Base-by-base conservation (phyloP, 805 yeast genomes). In the Yarrowia osloensis region DNA sequence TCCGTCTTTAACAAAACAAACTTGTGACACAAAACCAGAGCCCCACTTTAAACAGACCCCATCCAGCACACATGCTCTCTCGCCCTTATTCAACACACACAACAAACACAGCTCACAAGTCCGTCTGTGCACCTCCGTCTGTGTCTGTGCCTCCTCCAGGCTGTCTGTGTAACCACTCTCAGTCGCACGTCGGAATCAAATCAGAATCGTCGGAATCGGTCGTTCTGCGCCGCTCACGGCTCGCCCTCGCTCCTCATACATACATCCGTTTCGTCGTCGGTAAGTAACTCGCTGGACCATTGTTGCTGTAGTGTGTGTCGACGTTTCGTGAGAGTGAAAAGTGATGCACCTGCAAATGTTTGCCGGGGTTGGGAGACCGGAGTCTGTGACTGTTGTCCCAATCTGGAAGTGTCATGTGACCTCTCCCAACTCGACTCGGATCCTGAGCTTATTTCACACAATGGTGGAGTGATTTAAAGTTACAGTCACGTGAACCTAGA, bases 261-360 rank as follows among this genome's bases (percentile, higher is more conserved):
- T 90, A 92, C 95, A 93, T 85, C 98, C 97, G 84, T 92, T 93
- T 88, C 97, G 91, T 88, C 96, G 91, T 89, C 98, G 91, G 90
- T 87, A 93, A 77, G 98, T 92, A 84, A 93, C 96, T 89, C 99
- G 94, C 86, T 92, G 97, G 83, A 97, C 99, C 99, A 95, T 95
- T 85, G 79, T 85, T 80, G 70, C 37, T 67, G 69, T 35, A 67
- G 68, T 65, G 59, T 65, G 59, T 46, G 67, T 69, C 71, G 21
- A 55, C 46, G 57, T 42, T 35, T 46, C 39, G 42, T 44, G 66
- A 50, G 35, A 46, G 54, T 67, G 50, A 55, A 59, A 39, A 46
- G 47, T 50, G 35, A 61, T 28, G 33, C 21, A 46, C 44, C 28
- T 40, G 63, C 52, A 61, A 35, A 68, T 47, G 49, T 33, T 65